A percentile compares a stretch with the other conserved stretches of the same genome.
Conservation (phyloP, 1,284 basidiomycete species). For the Ganoderma multipileum region DNA sequence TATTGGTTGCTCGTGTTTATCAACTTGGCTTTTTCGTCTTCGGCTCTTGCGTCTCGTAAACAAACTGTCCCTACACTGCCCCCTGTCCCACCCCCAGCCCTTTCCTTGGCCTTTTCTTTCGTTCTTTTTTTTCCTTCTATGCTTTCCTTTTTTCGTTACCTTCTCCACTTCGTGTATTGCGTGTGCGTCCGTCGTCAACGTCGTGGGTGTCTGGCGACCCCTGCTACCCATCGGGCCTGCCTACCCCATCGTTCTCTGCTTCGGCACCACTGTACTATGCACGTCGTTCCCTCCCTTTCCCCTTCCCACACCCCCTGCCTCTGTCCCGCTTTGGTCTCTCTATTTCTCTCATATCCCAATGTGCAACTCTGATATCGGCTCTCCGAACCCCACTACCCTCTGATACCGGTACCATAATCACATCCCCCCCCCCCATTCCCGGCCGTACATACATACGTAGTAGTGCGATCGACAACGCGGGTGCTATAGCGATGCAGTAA, state of each 20-base stretch:
- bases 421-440: not conserved
- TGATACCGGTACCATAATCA: constrained; percentile 37
- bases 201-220: not conserved
- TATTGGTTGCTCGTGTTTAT: constrained; percentile 67
- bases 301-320: not conserved
- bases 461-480: constrained; percentile 25
- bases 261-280: constrained; percentile 17
- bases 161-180: constrained; percentile 3
- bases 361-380: constrained; percentile 5
- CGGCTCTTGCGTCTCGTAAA: constrained; percentile 10
- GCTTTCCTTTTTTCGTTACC: constrained; percentile 1
- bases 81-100: constrained; percentile 12
- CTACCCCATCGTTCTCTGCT: constrained; percentile 16
- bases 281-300: constrained; percentile 1
- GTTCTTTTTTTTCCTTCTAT: constrained; percentile 1
- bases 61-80: constrained; percentile 16
- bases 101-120: constrained; percentile 17
- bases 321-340: not conserved
- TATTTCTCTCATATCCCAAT: constrained; percentile 3
- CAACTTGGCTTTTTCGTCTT: constrained; percentile 42
- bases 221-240: constrained; percentile 2
- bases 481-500: constrained; percentile 33
- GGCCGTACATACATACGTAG: constrained; percentile 6
- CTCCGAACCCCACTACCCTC: constrained; percentile 6
- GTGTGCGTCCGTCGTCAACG: constrained; percentile 5